A percentile compares a stretch with the other conserved stretches of the same genome.
Conservation (phyloP, 495 filamentous ascomycete species). For the Lindgomyces ingoldianus region DNA sequence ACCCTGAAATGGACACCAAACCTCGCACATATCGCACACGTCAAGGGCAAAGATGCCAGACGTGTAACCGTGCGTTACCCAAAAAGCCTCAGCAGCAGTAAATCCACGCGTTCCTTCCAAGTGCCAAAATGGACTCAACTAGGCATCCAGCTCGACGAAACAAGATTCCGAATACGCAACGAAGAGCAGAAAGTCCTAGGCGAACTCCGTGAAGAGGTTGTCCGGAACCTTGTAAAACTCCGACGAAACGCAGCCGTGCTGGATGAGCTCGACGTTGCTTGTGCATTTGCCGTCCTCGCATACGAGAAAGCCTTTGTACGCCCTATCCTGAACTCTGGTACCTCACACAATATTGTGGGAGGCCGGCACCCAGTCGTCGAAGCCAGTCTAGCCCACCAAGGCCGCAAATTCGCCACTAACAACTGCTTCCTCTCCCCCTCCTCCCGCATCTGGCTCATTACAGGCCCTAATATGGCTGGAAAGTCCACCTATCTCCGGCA, state of each 20-base stretch:
- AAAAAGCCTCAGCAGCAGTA: constrained; percentile 68
- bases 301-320: constrained; percentile 70
- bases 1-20: constrained; percentile 81
- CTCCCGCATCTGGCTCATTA: constrained; percentile 80
- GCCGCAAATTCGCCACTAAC: constrained; percentile 80
- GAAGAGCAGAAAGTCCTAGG: constrained; percentile 79
- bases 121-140: constrained; percentile 79
- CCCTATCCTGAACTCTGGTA: constrained; percentile 62
- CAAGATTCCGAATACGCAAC: constrained; percentile 69
- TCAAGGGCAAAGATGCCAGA: constrained; percentile 76
- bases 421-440: constrained; percentile 73
- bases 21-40: constrained; percentile 84
- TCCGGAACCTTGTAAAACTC: constrained; percentile 75
- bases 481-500: constrained; percentile 95
- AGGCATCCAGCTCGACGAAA: constrained; percentile 70
- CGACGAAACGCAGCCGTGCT: constrained; percentile 85
- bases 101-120: constrained; percentile 82
- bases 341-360: constrained; percentile 67
- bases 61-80: constrained; percentile 33
- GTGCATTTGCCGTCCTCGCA: constrained; percentile 78
- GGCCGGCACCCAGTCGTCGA: constrained; percentile 91
- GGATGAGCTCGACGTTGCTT: constrained; percentile 87
- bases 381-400: constrained; percentile 73
- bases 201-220: constrained; percentile 69
- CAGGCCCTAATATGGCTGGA: constrained; percentile 98